These are phyloP conservation scores for Diplocarpon rosae DNA, from an alignment of 2,329 filamentous ascomycete genomes.

Conservation along the genomic window DNA sequence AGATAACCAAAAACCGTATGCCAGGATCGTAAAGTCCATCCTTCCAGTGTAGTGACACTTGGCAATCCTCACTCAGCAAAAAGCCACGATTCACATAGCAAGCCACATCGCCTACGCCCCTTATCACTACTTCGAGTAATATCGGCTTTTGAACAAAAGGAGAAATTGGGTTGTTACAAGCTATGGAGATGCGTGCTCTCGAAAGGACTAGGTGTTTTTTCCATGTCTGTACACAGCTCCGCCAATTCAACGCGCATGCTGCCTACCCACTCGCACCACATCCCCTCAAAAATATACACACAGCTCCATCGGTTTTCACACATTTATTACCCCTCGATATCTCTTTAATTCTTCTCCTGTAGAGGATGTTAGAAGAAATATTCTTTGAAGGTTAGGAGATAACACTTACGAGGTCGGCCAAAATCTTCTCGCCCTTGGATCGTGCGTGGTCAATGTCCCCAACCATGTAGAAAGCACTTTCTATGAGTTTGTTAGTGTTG, in stretches of 20 bases:
- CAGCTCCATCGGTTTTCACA: constrained; percentile 13
- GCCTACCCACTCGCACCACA: constrained; percentile 10
- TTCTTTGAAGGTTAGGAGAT: constrained; percentile 2
- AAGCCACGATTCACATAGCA: no score
- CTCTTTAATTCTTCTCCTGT: constrained; percentile 9
- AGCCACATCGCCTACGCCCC: no score
- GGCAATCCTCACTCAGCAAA: no score
- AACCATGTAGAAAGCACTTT: constrained; percentile 36
- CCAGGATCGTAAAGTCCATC: no score
- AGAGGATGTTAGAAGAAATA: neutral
- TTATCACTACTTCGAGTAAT: no score
- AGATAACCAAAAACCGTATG: no score
- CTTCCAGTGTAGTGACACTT: no score
- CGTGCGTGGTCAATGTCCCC: constrained; percentile 88
- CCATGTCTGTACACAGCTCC: constrained; percentile 20
- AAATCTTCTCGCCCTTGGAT: constrained; percentile 98
- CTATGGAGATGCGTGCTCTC: constrained; percentile 23
- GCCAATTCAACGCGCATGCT: constrained; percentile 8
- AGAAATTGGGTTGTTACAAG: constrained; percentile 14
- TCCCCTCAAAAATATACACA: constrained; percentile 15
- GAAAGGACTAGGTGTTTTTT: constrained; percentile 12
- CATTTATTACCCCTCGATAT: constrained; percentile 2
- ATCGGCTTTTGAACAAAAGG: constrained; percentile 3
- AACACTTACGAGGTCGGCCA: constrained; percentile 63
- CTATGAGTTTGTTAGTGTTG: neutral